Base-by-base conservation (phyloP, 306 rosid genomes). In the Quercus berberidifolia region DNA sequence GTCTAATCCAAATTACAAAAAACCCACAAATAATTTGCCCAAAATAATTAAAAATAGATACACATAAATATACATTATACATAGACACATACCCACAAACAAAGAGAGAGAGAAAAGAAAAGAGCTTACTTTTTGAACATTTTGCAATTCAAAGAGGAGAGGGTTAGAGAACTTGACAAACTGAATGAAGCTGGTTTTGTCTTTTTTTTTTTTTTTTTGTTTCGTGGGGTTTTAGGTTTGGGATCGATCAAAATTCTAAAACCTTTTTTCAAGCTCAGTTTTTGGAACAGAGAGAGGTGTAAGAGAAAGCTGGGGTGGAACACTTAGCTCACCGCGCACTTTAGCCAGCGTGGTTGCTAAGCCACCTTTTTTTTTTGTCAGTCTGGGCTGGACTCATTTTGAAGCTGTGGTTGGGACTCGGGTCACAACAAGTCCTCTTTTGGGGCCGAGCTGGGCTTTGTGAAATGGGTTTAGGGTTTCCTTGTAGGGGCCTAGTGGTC, bases 51-150 rank as follows among this genome's bases (percentile, higher is more conserved):
- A 69, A 2, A 49, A 49, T 57, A 4, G 0, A 49, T 23, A 18
- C 28, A 49, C 4, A 49, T 12, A 49, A 49, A 49, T 3, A 49
- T 13, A 49, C 1, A 49, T 13, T 13, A 12, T 12, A 49, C 4
- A 49, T 57, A 2, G 0, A 49, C 25, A 18, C 38, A 30, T 46
- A 69, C 54, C 10, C 28, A 25, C 7, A 62, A 20, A 20, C 12
- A 43, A 13, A 60, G 15, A 17, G 17, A 21, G 7, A 57, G 11
- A 41, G 17, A 60, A 5, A 33, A 62, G 38, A 6, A 60, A 10
- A 59, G 23, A 62, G 20, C 81, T 76, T 76, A 84, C 84, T 84
- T 84, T 77, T 84, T 84, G 82, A 84, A 84, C 87, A 84, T 84
- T 80, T 25, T 76, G 54, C 71, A 26, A 26, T 26, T 21, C 6